A percentile compares a stretch with the other conserved stretches of the same genome.
These are phyloP conservation scores for Terana coerulea DNA, from an alignment of 768 basidiomycete genomes.

Conservation along the genomic window DNA sequence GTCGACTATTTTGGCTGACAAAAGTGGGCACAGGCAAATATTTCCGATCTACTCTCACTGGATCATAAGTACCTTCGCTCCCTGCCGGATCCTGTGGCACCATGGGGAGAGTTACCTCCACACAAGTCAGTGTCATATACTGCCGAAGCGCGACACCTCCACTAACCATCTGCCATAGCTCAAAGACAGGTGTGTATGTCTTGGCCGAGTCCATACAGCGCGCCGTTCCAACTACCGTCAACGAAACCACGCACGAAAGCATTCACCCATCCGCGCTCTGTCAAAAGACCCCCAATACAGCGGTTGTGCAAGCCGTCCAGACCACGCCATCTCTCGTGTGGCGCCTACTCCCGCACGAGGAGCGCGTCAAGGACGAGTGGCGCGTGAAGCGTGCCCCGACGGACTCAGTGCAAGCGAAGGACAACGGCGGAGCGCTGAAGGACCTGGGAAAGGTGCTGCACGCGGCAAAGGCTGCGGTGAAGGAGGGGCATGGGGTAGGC, in stretches of 20 bases:
- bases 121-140: conserved; percentile 48
- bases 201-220: conserved; percentile 44
- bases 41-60: conserved; percentile 51
- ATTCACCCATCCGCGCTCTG: conserved; percentile 59
- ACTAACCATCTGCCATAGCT: conserved; percentile 7
- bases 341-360: conserved; percentile 48
- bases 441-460: not conserved
- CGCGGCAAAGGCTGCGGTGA: conserved; percentile 1
- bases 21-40: conserved; percentile 41
- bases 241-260: conserved; percentile 51
- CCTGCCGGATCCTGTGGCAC: conserved; percentile 46
- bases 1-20: conserved; percentile 1
- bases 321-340: conserved; percentile 43
- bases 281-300: conserved; percentile 34
- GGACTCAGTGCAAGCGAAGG: not conserved
- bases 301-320: conserved; percentile 33
- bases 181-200: conserved; percentile 47
- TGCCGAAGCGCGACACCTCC: not conserved
- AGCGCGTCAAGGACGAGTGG: conserved; percentile 47
- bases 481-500: not conserved
- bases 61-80: conserved; percentile 50
- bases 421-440: not conserved
- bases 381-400: conserved; percentile 28
- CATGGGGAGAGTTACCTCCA: conserved; percentile 60
- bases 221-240: conserved; percentile 39